phyloP scores from a whole-genome alignment of 2,329 filamentous ascomycete genomes.

The Neopestalotiopsis sp. region DNA sequence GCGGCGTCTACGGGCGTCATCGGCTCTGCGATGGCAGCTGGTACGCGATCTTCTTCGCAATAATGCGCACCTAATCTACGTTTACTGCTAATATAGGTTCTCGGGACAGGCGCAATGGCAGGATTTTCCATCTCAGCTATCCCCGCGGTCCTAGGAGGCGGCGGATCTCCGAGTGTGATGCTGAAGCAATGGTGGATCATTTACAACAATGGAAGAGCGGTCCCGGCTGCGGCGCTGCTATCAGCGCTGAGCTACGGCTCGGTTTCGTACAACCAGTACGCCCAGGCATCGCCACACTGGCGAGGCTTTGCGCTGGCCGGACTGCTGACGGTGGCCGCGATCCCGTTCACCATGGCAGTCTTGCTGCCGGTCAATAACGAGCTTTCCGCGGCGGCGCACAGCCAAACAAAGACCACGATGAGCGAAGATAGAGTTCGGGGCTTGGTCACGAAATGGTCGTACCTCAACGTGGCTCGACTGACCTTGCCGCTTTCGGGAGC shows the following conservation, averaged over 20 bases:
- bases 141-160: constrained; percentile 25
- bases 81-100: not conserved
- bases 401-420: constrained; percentile 28
- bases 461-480: constrained; percentile 31
- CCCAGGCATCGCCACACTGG: constrained; percentile 27
- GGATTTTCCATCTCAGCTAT: constrained; percentile 24
- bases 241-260: constrained; percentile 26
- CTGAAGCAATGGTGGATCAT: constrained; percentile 28
- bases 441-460: constrained; percentile 33
- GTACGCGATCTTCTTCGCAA: not conserved
- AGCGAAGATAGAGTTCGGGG: constrained; percentile 28
- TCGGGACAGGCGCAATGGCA: constrained; percentile 23
- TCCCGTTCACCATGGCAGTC: constrained; percentile 28
- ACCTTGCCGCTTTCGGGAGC: constrained; percentile 34
- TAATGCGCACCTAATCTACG: not conserved
- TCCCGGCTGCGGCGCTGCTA: constrained; percentile 23
- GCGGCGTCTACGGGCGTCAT: constrained; percentile 18
- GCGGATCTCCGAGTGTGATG: constrained; percentile 25
- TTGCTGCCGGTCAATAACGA: constrained; percentile 25
- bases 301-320: constrained; percentile 29
- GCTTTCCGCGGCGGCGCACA: constrained; percentile 24
- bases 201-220: constrained; percentile 24
- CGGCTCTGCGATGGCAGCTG: constrained; percentile 18
- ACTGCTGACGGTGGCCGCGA: constrained; percentile 22
- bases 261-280: constrained; percentile 25